Evolutionary conservation across 805 yeast genomes (phyloP).

Genomic region (Candida methanosorbosa): DNA sequence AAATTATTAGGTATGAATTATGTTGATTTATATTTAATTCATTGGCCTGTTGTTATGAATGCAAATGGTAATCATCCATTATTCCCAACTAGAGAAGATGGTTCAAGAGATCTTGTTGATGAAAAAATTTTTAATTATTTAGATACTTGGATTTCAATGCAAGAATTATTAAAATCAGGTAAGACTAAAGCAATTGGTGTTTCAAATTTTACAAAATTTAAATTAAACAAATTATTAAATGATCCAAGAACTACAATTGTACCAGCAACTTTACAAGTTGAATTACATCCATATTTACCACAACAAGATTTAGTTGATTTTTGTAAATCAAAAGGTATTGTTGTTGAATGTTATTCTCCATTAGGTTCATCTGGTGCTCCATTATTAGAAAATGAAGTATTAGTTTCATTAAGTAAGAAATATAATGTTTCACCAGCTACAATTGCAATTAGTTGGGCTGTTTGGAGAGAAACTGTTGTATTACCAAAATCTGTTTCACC

Average conservation of each 20-base stretch:
- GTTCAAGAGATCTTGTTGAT: conserved; percentile 23
- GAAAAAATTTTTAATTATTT: conserved; percentile 29
- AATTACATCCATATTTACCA: conserved; percentile 65
- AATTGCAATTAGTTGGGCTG: conserved; percentile 48
- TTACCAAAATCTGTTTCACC: conserved; percentile 28
- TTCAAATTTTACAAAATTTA: conserved; percentile 58
- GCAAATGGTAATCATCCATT: conserved; percentile 23
- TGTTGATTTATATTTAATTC: conserved; percentile 57
- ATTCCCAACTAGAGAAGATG: conserved; percentile 28
- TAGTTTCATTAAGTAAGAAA: conserved; percentile 37
- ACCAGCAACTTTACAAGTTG: conserved; percentile 73
- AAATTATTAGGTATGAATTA: conserved; percentile 46
- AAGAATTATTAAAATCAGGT: conserved; percentile 44
- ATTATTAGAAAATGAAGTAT: conserved; percentile 32
- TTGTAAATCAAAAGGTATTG: conserved; percentile 43
- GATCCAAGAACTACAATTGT: conserved; percentile 38
- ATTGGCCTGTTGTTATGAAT: conserved; percentile 50
- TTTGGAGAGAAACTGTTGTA: conserved; percentile 39
- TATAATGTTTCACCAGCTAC: conserved; percentile 39
- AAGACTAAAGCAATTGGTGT: conserved; percentile 67
- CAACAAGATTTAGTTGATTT: conserved; percentile 52
- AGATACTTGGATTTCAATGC: conserved; percentile 62
- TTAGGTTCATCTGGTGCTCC: conserved; percentile 58
- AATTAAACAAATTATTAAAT: conserved; percentile 42
- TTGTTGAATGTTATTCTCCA: conserved; percentile 73